Evolutionary conservation across 2,329 filamentous ascomycete genomes (phyloP).

Genomic region (Davidsoniella virescens): DNA sequence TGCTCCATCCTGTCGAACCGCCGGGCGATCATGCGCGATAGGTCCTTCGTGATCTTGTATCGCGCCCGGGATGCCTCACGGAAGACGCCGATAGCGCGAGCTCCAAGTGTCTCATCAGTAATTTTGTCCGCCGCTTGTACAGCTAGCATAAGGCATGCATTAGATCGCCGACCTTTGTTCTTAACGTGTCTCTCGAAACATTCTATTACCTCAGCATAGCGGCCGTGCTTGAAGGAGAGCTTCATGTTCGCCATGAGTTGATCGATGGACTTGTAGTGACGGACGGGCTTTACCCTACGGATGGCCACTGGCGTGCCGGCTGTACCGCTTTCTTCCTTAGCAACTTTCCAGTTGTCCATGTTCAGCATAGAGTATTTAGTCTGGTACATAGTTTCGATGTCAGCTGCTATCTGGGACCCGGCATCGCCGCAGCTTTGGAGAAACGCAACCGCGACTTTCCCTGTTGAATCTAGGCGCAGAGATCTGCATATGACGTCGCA

Average conservation of each 20-base stretch:
- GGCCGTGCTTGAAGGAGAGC: not conserved
- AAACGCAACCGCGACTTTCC: not conserved
- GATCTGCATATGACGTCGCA: conserved; percentile 6
- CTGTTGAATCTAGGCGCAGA: conserved; percentile 6
- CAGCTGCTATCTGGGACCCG: not conserved
- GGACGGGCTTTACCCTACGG: not conserved
- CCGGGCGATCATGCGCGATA: conserved; percentile 2
- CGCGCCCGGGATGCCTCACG: conserved; percentile 1
- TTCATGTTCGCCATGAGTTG: conserved; percentile 10
- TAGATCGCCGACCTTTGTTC: conserved; percentile 5
- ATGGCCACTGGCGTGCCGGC: not conserved
- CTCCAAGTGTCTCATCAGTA: not conserved
- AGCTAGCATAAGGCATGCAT: conserved; percentile 7
- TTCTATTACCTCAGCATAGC: not conserved
- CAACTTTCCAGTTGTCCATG: not conserved
- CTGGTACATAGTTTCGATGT: conserved; percentile 2
- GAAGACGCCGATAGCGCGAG: conserved; percentile 1
- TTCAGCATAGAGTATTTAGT: not conserved
- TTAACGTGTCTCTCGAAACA: conserved; percentile 6
- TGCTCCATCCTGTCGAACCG: conserved; percentile 5
- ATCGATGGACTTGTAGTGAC: conserved; percentile 4
- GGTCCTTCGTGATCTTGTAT: conserved; percentile 8
- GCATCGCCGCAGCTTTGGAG: not conserved
- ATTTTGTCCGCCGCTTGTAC: conserved; percentile 6
- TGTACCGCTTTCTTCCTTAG: not conserved